Conservation (phyloP, 768 basidiomycete genomes). For the Calocybe cyanea region DNA sequence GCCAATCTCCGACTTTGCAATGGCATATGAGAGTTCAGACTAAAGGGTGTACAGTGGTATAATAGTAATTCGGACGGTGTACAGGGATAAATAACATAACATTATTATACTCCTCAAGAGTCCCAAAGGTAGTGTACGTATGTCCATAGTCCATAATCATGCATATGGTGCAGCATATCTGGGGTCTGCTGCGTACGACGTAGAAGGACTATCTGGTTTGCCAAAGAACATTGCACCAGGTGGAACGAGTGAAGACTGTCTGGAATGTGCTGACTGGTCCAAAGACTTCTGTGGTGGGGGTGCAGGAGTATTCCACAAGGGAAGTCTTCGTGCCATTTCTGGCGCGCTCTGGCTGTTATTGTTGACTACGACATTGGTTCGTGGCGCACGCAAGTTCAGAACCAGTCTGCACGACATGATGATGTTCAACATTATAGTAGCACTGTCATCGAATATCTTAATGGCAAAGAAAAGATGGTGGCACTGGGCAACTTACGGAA, state of each 20-base stretch:
- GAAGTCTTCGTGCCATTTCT: constrained; percentile 1
- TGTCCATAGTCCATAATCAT: too few species aligned
- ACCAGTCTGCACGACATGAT: constrained; percentile 23
- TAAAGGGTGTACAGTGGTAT: too few species aligned
- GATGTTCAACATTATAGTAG: constrained; percentile 21
- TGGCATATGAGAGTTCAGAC: too few species aligned
- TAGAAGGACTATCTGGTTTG: too few species aligned
- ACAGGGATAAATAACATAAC: too few species aligned
- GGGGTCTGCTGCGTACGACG: too few species aligned
- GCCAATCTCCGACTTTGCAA: too few species aligned
- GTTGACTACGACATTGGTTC: not conserved
- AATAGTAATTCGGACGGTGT: too few species aligned
- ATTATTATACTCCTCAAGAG: too few species aligned
- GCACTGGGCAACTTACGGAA: constrained; percentile 16
- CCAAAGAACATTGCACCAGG: not conserved
- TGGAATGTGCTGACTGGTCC: not conserved
- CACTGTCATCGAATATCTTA: constrained; percentile 4
- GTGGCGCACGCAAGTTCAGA: constrained; percentile 19
- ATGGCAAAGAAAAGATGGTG: not conserved
- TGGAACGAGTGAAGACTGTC: not conserved
- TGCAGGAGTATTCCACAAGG: constrained; percentile 4
- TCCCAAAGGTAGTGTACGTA: too few species aligned
- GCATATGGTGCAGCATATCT: too few species aligned
- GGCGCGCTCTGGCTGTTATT: not conserved
- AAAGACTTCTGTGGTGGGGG: too few species aligned